phyloP scores from a whole-genome alignment of 805 yeast species.

The Yarrowia deformans region DNA sequence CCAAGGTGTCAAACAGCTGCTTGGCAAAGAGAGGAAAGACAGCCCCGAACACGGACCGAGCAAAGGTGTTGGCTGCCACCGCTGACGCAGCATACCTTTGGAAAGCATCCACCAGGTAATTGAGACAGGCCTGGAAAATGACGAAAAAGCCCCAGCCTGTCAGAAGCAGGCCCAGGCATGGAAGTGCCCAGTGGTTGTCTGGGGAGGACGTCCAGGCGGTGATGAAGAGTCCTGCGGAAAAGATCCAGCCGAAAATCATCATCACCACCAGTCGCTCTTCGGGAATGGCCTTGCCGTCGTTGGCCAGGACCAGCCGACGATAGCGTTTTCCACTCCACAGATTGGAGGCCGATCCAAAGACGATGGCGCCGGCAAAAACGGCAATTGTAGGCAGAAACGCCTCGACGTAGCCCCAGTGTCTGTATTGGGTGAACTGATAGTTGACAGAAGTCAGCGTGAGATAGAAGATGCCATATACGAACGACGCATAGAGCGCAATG shows the following conservation, averaged over 20 bases:
- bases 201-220: constrained; percentile 72
- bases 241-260: constrained; percentile 72
- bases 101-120: constrained; percentile 68
- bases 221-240: constrained; percentile 86
- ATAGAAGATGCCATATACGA: constrained; percentile 79
- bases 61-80: constrained; percentile 82
- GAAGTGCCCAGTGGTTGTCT: constrained; percentile 61
- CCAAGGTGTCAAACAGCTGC: constrained; percentile 78
- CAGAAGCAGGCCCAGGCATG: constrained; percentile 62
- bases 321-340: constrained; percentile 52
- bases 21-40: constrained; percentile 85
- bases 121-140: constrained; percentile 65
- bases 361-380: constrained; percentile 67
- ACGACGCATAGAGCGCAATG: constrained; percentile 73
- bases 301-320: constrained; percentile 56
- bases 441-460: constrained; percentile 56
- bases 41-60: constrained; percentile 76
- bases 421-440: constrained; percentile 64
- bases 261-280: constrained; percentile 83
- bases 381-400: constrained; percentile 83
- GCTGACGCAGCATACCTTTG: constrained; percentile 76
- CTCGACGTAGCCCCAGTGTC: constrained; percentile 69
- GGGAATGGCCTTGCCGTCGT: constrained; percentile 70
- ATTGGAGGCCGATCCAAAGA: constrained; percentile 43
- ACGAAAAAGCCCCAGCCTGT: constrained; percentile 62